These are phyloP conservation scores for Fragilariopsis cylindrus DNA, from an alignment of 108 stramenopile genomes.

Conservation along the genomic window DNA sequence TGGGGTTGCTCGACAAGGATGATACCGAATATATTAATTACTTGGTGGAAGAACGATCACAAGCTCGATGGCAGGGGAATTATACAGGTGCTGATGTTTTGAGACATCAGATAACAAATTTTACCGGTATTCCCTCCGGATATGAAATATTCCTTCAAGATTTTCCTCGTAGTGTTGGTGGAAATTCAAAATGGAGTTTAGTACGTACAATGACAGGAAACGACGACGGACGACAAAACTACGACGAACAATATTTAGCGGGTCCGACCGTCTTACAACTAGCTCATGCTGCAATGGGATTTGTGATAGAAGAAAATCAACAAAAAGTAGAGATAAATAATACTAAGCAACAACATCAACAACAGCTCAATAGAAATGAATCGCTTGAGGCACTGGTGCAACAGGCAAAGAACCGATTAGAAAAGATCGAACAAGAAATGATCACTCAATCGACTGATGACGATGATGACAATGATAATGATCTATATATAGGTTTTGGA, in stretches of 20 bases:
- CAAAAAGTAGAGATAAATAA: background rate
- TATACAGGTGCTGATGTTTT: slow-evolving; percentile 52
- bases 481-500: background rate
- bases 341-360: background rate
- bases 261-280: slow-evolving; percentile 50
- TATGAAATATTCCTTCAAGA: slow-evolving; percentile 50
- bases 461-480: background rate
- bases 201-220: slow-evolving; percentile 2
- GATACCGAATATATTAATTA: slow-evolving; percentile 1
- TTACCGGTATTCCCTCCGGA: slow-evolving; percentile 13
- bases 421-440: background rate
- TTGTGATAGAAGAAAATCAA: slow-evolving; percentile 34
- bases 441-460: background rate
- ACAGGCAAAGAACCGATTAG: background rate
- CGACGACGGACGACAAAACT: background rate
- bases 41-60: slow-evolving; percentile 48
- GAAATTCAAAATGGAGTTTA: slow-evolving; percentile 50
- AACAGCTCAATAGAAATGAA: background rate
- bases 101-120: slow-evolving; percentile 21
- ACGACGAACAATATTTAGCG: background rate
- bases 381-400: slow-evolving; percentile 8
- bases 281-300: slow-evolving; percentile 67
- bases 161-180: slow-evolving; percentile 56
- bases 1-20: background rate
- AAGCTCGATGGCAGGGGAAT: slow-evolving; percentile 58